Conservation (phyloP, 768 basidiomycete genomes). For the Mrakia frigida region DNA sequence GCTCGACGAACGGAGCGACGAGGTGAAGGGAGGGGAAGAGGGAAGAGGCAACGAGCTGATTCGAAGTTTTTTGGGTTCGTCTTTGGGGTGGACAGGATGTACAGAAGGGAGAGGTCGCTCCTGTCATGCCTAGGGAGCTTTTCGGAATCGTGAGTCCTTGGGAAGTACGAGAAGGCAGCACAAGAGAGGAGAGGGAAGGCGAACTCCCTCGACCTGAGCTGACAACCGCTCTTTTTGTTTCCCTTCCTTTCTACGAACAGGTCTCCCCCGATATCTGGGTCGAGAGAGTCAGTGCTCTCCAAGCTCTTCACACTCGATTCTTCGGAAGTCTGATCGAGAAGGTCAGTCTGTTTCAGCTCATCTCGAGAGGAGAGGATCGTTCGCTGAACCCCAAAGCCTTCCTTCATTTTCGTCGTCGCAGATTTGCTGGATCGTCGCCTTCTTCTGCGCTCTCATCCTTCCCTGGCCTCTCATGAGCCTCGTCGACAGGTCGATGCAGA, state of each 20-base stretch:
- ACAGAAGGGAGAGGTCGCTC: neutral
- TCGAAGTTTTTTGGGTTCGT: neutral
- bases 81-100: neutral
- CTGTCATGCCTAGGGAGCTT: neutral
- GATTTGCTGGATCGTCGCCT: neutral
- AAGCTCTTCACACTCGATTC: neutral
- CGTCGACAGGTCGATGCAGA: neutral
- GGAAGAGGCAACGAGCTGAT: neutral
- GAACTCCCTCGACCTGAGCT: neutral
- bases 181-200: neutral
- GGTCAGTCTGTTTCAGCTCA: neutral
- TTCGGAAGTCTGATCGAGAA: neutral
- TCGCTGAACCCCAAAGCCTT: neutral
- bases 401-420: neutral
- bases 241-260: neutral
- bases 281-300: neutral
- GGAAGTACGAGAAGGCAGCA: neutral
- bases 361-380: neutral
- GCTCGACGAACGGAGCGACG: neutral
- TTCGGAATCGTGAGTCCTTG: neutral
- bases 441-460: neutral
- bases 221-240: neutral
- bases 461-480: slow-evolving; percentile 5
- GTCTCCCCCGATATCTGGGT: neutral
- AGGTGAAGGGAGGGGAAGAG: neutral